Percentiles rank a stretch among this genome's conserved stretches.
Conservation (phyloP, 2,329 filamentous ascomycete genomes). For the Bipolaris bicolor region DNA sequence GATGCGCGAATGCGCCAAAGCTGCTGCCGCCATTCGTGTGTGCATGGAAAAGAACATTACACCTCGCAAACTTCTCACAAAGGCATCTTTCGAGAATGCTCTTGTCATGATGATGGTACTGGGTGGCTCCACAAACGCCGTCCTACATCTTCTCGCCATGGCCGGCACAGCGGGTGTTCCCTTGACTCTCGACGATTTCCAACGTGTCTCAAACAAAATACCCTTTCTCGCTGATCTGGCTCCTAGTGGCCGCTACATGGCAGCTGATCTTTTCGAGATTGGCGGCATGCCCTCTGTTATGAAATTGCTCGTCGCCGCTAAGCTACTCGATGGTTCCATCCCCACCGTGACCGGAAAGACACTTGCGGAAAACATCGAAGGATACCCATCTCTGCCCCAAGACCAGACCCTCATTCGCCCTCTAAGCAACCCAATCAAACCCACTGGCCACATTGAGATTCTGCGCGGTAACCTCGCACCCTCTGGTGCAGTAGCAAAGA, state of each 20-base stretch:
- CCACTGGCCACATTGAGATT: constrained; percentile 85
- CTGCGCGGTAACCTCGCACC: constrained; percentile 87
- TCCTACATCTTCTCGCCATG: constrained; percentile 90
- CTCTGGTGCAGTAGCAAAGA: constrained; percentile 89
- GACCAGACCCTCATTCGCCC: constrained; percentile 84
- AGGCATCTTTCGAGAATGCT: constrained; percentile 83
- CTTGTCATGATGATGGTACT: constrained; percentile 89
- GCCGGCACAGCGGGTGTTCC: constrained; percentile 81
- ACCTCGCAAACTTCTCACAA: constrained; percentile 79
- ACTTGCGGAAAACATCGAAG: constrained; percentile 78
- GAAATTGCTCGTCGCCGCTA: constrained; percentile 79
- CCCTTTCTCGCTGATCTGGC: constrained; percentile 87
- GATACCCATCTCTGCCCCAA: constrained; percentile 76
- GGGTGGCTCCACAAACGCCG: constrained; percentile 88
- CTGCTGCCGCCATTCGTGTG: constrained; percentile 75
- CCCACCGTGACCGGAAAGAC: constrained; percentile 85
- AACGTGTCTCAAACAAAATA: constrained; percentile 79
- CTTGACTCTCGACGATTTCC: constrained; percentile 81
- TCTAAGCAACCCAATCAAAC: constrained; percentile 82
- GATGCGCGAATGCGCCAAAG: constrained; percentile 83
- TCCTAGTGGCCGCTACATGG: constrained; percentile 82
- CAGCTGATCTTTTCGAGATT: constrained; percentile 86
- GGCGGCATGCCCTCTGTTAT: constrained; percentile 86
- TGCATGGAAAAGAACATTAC: constrained; percentile 85
- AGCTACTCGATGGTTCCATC: constrained; percentile 77